Conservation (phyloP, 176 grass and related monocot species). For the Rhynchospora pubera region DNA sequence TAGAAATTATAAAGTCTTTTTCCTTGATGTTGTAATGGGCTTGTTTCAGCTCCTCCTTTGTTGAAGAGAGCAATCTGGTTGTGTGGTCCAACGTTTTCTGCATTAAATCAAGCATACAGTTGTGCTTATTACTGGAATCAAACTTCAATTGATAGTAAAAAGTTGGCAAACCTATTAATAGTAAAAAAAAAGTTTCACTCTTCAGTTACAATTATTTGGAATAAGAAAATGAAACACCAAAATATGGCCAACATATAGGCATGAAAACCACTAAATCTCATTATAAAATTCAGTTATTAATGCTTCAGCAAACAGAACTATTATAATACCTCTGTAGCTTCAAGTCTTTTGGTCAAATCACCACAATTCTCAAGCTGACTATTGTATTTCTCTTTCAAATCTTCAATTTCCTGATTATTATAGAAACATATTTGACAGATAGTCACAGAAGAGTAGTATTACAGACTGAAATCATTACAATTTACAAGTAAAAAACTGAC, state of each 20-base stretch:
- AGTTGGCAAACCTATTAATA: neutral
- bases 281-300: neutral
- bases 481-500: slow-evolving; percentile 14
- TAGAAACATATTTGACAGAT: neutral
- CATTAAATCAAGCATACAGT: neutral
- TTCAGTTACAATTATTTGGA: neutral
- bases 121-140: neutral
- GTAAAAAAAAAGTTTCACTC: neutral
- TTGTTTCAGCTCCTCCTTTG: slow-evolving; percentile 81
- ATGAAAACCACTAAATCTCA: neutral
- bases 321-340: slow-evolving; percentile 53
- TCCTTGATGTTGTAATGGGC: slow-evolving; percentile 72
- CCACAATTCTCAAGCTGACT: slow-evolving; percentile 56
- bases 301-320: neutral
- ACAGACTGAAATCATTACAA: neutral
- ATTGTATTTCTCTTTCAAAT: slow-evolving; percentile 69
- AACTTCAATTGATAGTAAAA: neutral
- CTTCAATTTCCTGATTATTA: slow-evolving; percentile 56
- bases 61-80: slow-evolving; percentile 54
- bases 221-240: neutral
- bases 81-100: slow-evolving; percentile 89
- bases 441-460: neutral
- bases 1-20: slow-evolving; percentile 80
- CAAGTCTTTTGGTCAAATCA: slow-evolving; percentile 63
- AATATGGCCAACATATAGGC: neutral